Percentiles rank a stretch among this genome's conserved stretches.
These are phyloP conservation scores for Paralagenidium karlingii DNA, from an alignment of 352 stramenopile species.

Conservation along the genomic window DNA sequence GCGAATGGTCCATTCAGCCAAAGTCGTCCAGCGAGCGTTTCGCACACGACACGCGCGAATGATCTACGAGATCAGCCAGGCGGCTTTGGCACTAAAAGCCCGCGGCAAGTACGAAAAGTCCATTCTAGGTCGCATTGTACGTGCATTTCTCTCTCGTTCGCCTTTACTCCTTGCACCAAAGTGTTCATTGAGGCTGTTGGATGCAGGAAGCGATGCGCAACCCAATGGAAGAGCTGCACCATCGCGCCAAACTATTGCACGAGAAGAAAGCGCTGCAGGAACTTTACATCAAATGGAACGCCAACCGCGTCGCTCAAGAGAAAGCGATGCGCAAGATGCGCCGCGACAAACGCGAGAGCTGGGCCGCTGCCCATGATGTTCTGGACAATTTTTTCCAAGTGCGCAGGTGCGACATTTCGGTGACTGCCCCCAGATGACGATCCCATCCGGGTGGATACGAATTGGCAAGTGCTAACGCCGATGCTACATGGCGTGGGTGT, in stretches of 20 bases:
- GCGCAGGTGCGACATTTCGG: no score
- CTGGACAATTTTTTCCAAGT: conserved; percentile 25
- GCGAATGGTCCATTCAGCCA: conserved; percentile 21
- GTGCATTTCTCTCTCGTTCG: no score
- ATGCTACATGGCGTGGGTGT: no score
- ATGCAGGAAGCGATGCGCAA: conserved; percentile 38
- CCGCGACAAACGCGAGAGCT: conserved; percentile 14
- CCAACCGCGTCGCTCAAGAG: conserved; percentile 25
- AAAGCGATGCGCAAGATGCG: conserved; percentile 31
- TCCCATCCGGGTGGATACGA: no score
- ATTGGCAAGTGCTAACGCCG: no score
- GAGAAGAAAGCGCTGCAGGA: conserved; percentile 27
- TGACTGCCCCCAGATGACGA: no score
- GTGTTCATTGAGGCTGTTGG: no score
- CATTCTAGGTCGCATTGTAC: no score
- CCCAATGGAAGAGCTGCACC: conserved; percentile 52
- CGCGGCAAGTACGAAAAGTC: conserved; percentile 46
- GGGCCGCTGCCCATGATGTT: conserved; percentile 19
- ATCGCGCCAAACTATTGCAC: conserved; percentile 27
- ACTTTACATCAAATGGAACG: conserved; percentile 31
- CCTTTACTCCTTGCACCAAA: no score
- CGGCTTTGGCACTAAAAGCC: conserved; percentile 28
- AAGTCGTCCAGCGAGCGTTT: conserved; percentile 30
- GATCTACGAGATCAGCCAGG: conserved; percentile 42
- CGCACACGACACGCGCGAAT: conserved; percentile 23